A percentile compares a stretch with the other conserved stretches of the same genome.
phyloP scores from a whole-genome alignment of 805 yeast species.

The Ogataea pignaliae region DNA sequence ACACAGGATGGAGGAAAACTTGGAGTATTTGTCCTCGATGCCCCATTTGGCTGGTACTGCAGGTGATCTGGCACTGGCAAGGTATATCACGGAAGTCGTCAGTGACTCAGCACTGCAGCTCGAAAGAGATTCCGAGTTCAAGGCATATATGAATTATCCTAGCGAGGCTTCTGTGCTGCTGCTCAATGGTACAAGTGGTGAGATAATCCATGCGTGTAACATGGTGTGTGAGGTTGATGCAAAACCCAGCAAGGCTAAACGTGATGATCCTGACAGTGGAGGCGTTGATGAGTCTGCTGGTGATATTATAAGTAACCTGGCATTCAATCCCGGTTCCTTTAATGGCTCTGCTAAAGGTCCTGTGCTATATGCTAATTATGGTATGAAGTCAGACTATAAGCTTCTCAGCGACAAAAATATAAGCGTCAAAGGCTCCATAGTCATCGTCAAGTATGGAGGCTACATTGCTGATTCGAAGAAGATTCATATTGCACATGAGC shows the following conservation, averaged over 20 bases:
- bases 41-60: conserved; percentile 87
- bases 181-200: conserved; percentile 13
- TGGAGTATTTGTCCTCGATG: conserved; percentile 72
- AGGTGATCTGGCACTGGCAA: conserved; percentile 73
- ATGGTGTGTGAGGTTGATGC: conserved; percentile 17
- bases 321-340: conserved; percentile 68
- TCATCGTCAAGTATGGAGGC: conserved; percentile 59
- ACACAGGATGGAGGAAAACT: conserved; percentile 54
- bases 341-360: conserved; percentile 52
- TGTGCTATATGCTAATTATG: conserved; percentile 64
- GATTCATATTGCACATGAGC: conserved; percentile 47
- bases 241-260: not conserved
- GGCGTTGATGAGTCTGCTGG: conserved; percentile 5
- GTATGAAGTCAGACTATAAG: conserved; percentile 51
- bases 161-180: conserved; percentile 29
- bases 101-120: conserved; percentile 49
- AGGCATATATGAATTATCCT: conserved; percentile 66
- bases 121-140: conserved; percentile 47
- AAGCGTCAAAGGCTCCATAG: conserved; percentile 43
- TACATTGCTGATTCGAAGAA: conserved; percentile 46
- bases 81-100: conserved; percentile 59
- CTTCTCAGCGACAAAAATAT: conserved; percentile 34
- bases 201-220: conserved; percentile 15
- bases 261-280: conserved; percentile 1
- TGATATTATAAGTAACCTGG: conserved; percentile 33